Evolutionary conservation across 176 grass and related monocot species (phyloP).

Genomic region (Carex parvula): DNA sequence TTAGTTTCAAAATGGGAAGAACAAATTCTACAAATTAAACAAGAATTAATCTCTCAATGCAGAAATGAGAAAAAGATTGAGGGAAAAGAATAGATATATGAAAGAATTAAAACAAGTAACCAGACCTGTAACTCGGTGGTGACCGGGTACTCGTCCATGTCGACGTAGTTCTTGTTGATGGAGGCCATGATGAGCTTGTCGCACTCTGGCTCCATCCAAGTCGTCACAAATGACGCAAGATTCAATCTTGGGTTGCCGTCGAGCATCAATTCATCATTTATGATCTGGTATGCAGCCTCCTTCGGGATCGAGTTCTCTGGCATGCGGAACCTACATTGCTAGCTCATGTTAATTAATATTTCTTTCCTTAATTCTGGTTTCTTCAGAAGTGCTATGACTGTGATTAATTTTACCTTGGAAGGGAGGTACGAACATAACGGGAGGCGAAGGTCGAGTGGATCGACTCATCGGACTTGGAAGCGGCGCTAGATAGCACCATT

Average conservation of each 20-base stretch:
- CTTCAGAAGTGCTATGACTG: neutral
- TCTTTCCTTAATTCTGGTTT: neutral
- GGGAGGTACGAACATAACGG: slow-evolving; percentile 66
- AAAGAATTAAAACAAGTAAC: neutral
- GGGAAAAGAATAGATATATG: neutral
- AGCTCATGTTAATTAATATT: neutral
- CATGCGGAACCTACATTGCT: slow-evolving; percentile 50
- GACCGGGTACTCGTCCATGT: slow-evolving; percentile 99
- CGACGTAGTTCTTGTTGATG: slow-evolving; percentile 98
- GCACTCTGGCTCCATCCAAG: slow-evolving; percentile 97
- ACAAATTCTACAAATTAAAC: neutral
- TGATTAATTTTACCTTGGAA: slow-evolving; percentile 51
- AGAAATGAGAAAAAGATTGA: neutral
- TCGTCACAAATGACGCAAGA: slow-evolving; percentile 88
- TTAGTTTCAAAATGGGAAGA: neutral
- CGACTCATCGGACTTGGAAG: slow-evolving; percentile 43
- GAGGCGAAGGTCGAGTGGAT: slow-evolving; percentile 81
- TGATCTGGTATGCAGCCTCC: slow-evolving; percentile 93
- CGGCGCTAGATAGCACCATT: slow-evolving; percentile 66
- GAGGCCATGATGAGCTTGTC: slow-evolving; percentile 78
- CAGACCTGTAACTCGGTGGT: slow-evolving; percentile 91
- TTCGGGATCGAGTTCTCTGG: slow-evolving; percentile 61
- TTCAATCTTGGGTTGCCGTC: slow-evolving; percentile 90
- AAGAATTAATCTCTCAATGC: neutral
- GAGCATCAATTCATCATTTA: slow-evolving; percentile 94